phyloP scores from a whole-genome alignment of 495 filamentous ascomycete species.

The Hypoxylon rickii region DNA sequence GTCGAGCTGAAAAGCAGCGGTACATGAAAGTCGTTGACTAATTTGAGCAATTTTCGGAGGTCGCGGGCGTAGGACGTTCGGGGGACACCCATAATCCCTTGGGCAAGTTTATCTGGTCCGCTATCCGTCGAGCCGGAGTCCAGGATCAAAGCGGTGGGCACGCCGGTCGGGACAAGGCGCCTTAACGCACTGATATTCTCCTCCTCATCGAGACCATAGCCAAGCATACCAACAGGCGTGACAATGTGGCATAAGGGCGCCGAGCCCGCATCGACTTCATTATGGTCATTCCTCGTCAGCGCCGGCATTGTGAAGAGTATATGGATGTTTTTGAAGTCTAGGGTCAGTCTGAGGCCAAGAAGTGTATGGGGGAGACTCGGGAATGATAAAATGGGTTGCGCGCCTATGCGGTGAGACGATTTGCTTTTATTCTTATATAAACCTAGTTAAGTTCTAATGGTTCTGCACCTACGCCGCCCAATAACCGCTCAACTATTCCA shows the following conservation, averaged over 20 bases:
- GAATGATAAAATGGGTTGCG: not conserved
- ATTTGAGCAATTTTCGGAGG: conserved; percentile 42
- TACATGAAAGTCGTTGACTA: conserved; percentile 37
- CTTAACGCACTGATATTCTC: conserved; percentile 32
- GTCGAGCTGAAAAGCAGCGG: conserved; percentile 53
- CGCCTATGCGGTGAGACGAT: not conserved
- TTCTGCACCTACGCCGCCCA: conserved; percentile 10
- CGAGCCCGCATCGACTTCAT: conserved; percentile 8
- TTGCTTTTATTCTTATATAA: conserved; percentile 1
- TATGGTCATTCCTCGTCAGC: not conserved
- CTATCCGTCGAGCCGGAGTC: conserved; percentile 56
- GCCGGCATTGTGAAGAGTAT: conserved; percentile 12
- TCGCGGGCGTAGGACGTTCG: conserved; percentile 48
- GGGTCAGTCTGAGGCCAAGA: too few relatives aligned
- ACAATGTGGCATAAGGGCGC: conserved; percentile 44
- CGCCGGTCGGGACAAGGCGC: conserved; percentile 33
- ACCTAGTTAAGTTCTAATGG: not conserved
- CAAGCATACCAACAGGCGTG: conserved; percentile 55
- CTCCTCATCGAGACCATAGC: conserved; percentile 50
- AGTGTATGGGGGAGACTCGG: too few relatives aligned
- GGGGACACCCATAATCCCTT: conserved; percentile 41
- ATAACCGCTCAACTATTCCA: conserved; percentile 6
- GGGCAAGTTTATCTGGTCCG: conserved; percentile 51
- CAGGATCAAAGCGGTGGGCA: conserved; percentile 51
- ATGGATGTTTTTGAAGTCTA: not conserved